These are phyloP conservation scores for Aspergillus glaucus DNA, from an alignment of 2,329 filamentous ascomycete genomes.

Conservation along the genomic window DNA sequence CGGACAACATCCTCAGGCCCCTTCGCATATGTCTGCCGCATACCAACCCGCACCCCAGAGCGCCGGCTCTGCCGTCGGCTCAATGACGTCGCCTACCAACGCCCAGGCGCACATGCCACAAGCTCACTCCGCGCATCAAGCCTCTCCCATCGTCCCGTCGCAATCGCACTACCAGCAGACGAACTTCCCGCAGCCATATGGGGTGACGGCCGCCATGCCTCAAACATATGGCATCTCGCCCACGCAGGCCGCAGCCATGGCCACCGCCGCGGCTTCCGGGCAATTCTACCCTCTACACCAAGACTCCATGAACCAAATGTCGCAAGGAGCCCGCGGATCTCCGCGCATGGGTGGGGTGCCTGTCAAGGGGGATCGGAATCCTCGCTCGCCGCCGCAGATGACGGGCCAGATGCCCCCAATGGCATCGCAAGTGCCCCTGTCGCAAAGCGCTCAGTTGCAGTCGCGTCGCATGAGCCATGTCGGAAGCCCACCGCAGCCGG, in stretches of 20 bases:
- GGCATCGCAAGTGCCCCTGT: conserved; percentile 44
- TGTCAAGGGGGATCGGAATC: conserved; percentile 67
- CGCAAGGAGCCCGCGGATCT: conserved; percentile 55
- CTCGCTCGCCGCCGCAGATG: conserved; percentile 70
- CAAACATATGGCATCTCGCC: conserved; percentile 68
- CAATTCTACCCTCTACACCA: conserved; percentile 69
- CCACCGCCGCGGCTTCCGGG: conserved; percentile 84
- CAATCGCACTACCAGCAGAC: conserved; percentile 68
- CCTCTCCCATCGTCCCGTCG: conserved; percentile 72
- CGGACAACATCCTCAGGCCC: conserved; percentile 56
- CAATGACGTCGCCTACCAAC: conserved; percentile 68
- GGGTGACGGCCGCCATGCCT: conserved; percentile 68
- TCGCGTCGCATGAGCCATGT: conserved; percentile 68
- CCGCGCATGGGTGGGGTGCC: conserved; percentile 65
- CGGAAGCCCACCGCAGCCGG: conserved; percentile 67
- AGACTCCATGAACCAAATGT: conserved; percentile 59
- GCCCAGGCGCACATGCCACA: conserved; percentile 60
- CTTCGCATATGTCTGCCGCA: conserved; percentile 52
- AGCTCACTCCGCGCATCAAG: conserved; percentile 56
- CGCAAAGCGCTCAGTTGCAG: conserved; percentile 53
- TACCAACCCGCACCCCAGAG: conserved; percentile 57
- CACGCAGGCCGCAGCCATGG: conserved; percentile 88
- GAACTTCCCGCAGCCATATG: conserved; percentile 75
- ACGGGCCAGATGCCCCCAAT: conserved; percentile 50
- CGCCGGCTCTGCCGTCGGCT: conserved; percentile 38